Base-by-base conservation (phyloP, 2,329 filamentous ascomycete species). In the Apiospora sp. region DNA sequence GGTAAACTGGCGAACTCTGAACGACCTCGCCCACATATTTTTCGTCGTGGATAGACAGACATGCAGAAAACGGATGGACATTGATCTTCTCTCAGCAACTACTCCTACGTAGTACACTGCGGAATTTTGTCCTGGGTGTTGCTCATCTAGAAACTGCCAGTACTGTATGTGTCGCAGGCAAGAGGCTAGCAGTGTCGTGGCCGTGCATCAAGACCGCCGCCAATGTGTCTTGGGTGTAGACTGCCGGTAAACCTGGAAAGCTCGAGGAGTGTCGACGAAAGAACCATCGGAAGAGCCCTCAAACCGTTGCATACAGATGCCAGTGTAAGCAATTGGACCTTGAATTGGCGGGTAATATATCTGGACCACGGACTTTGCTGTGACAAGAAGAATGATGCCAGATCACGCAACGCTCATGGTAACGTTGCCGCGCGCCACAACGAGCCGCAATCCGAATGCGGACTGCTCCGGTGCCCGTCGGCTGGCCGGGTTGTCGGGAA, bases 401-500 rank as follows among this genome's bases (percentile, higher is more conserved):
- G 58, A 64, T 64, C 58, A 64, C 58, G 58, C 58, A 37, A 64
- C 7, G 5, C 30, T 24, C 30, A 0, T 64, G 22, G 58, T 64
- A 64, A 64, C 58, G 34, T 64, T 64, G 19, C 58, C 19, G 34
- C 34, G 19, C 10, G 7, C 34, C n/a, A 30, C 6, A n/a, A 22
- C 19, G 2, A 24, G 10, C 58, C 58, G 10, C 30, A 22, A 12
- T 64, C 58, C 58, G 58, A 64, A 64, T 41, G 22, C 10, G 58
- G 58, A 34, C 30, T 64, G 22, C 22, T 41, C 58, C 30, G 34
- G 22, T 0, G 19, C 30, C 34, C 19, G 30, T 41, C 58, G 30
- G 58, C 30, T 64, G 58, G 58, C 58, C 58, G 54, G 54, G 54
- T 61, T 30, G 10, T 61, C 30, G 54, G 54, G 16, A 61, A 22